Conservation (phyloP, 176 grass and related monocot species). For the Metroxylon sagu region DNA sequence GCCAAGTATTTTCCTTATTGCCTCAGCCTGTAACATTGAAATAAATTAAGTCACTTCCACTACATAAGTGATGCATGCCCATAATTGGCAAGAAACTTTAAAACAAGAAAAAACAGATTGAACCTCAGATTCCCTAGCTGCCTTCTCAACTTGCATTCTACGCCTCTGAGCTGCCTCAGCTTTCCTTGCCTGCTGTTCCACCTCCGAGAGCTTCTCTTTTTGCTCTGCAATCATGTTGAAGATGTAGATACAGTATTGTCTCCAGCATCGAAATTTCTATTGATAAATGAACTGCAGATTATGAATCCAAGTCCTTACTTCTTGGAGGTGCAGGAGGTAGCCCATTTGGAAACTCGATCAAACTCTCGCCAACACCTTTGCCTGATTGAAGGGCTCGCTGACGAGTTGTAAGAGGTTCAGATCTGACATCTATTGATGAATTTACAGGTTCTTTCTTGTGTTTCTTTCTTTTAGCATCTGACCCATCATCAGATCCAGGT, state of each 20-base stretch:
- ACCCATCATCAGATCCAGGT: slow-evolving; percentile 31
- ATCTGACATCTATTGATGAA: slow-evolving; percentile 25
- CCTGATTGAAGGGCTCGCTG: slow-evolving; percentile 69
- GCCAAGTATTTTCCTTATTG: slow-evolving; percentile 89
- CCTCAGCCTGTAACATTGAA: slow-evolving; percentile 52
- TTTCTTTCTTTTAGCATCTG: slow-evolving; percentile 28
- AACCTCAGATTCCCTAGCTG: slow-evolving; percentile 68
- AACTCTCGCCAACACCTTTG: slow-evolving; percentile 39
- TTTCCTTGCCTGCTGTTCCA: slow-evolving; percentile 58
- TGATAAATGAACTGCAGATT: too few relatives aligned
- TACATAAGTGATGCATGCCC: not conserved
- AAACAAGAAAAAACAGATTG: not conserved
- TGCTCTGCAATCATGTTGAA: slow-evolving; percentile 32
- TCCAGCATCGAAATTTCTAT: not conserved
- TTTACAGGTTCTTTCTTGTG: slow-evolving; percentile 23
- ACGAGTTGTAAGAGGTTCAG: slow-evolving; percentile 58
- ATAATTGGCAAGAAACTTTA: too few relatives aligned
- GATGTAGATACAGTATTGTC: too few relatives aligned
- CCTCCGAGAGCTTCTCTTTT: slow-evolving; percentile 62
- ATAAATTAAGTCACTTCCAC: not conserved
- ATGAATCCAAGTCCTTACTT: slow-evolving; percentile 29
- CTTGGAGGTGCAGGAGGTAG: slow-evolving; percentile 44
- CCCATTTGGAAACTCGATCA: slow-evolving; percentile 61
- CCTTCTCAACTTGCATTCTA: slow-evolving; percentile 68
- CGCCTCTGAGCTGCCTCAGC: slow-evolving; percentile 65